Base-by-base conservation (phyloP, 176 grass and related monocot species). In the Aegilops speltoides region DNA sequence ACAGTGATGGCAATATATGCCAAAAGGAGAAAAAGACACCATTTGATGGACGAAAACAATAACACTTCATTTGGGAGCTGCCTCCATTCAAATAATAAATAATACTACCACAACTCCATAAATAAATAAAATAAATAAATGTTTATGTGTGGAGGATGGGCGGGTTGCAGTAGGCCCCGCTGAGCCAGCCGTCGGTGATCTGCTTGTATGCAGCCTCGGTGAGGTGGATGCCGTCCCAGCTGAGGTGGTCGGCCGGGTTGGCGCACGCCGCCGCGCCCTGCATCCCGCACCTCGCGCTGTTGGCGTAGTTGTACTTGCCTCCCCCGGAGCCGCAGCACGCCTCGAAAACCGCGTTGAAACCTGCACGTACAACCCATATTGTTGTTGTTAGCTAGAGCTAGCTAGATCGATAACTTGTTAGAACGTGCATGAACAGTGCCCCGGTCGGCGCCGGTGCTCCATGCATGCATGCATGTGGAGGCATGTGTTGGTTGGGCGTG, bases 161-260 rank as follows among this genome's bases (percentile, higher is more conserved):
- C 7, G 93, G 93, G 82, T 38, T 31, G 87, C 87, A 89, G 89
- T 91, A 91, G 0, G 87, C 67, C 1, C 93, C 89, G 31, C 71
- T 89, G 82, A 94, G 93, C 93, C 93, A 92, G 1, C 93, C 93
- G 73, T 87, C 54, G 66, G 89, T 89, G 85, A 94, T 77, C 38
- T 84, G 80, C 45, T 89, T 87, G 85, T 92, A 89, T 0, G 93
- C 93, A 0, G 87, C 89, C 93, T 94, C 93, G 28, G 93, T 94
- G 77, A 94, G 85, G 89, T 92, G 93, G 83, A 94, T 94, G 85
- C 89, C 89, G 73, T 94, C 93, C 93, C 93, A 94, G 93, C 89
- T 94, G 60, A 94, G 81, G 57, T 91, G 83, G 26, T 72, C 9
- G n/a, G 93, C 73, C 33, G 89, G 89, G 72, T 65, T 84, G 81